Conservation (phyloP, 108 stramenopile genomes). For the Pseudonitzschia multiseries region DNA sequence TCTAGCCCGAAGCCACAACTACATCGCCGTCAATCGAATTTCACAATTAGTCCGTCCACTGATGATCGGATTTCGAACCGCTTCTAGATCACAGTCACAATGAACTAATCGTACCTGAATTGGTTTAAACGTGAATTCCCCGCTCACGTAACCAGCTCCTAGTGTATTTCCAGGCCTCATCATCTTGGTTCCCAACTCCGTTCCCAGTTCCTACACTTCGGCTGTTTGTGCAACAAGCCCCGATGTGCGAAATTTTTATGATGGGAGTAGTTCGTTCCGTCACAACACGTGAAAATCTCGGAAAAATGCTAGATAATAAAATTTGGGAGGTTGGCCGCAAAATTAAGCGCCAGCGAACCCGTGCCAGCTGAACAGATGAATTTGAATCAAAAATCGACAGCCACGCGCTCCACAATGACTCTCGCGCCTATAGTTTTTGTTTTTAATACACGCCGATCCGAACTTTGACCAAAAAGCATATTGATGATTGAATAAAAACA, state of each 20-base stretch:
- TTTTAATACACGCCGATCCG: neutral
- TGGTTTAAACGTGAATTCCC: slow-evolving; percentile 67
- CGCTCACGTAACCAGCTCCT: slow-evolving; percentile 18
- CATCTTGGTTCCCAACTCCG: neutral
- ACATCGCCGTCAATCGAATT: neutral
- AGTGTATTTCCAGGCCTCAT: slow-evolving; percentile 28
- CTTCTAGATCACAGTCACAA: neutral
- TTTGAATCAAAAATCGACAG: slow-evolving; percentile 10
- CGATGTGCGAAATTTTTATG: neutral
- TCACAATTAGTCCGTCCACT: too few relatives aligned
- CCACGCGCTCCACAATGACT: neutral
- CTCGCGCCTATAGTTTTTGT: slow-evolving; percentile 9
- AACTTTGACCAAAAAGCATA: neutral
- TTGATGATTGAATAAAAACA: neutral
- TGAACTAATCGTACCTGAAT: slow-evolving; percentile 55
- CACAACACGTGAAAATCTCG: neutral
- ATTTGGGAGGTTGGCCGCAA: slow-evolving; percentile 12
- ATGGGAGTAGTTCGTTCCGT: neutral
- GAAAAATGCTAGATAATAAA: slow-evolving; percentile 8
- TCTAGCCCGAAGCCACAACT: neutral
- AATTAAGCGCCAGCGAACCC: slow-evolving; percentile 9
- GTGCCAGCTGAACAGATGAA: slow-evolving; percentile 13
- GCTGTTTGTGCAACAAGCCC: neutral
- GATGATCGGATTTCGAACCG: too few relatives aligned
- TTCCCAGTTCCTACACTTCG: neutral